Evolutionary conservation across 345 rosid species (phyloP).

Genomic region (Litchi chinensis): DNA sequence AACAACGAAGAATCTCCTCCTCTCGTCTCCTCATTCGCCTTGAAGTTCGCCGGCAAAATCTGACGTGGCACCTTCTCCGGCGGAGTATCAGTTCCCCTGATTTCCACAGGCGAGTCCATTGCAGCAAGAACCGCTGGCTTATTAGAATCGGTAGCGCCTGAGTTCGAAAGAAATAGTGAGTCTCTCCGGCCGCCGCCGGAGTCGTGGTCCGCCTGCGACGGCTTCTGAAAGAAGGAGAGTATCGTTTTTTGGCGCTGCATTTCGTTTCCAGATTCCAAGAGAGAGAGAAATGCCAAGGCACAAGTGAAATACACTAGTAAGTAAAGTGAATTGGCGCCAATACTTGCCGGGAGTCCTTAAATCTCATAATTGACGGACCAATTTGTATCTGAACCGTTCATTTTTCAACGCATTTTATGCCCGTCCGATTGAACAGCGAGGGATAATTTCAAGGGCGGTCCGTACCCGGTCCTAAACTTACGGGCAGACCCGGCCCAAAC

Average conservation of each 20-base stretch:
- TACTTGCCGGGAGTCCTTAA: slow-evolving; percentile 9
- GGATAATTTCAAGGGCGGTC: no score
- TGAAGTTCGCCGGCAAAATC: slow-evolving; percentile 47
- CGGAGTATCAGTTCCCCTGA: slow-evolving; percentile 78
- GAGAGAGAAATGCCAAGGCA: slow-evolving; percentile 5
- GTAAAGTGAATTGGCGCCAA: slow-evolving; percentile 49
- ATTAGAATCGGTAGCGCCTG: slow-evolving; percentile 10
- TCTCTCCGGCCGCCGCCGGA: slow-evolving; percentile 30
- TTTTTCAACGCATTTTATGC: neutral
- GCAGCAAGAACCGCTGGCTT: slow-evolving; percentile 21
- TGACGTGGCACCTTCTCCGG: slow-evolving; percentile 91
- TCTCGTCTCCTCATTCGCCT: slow-evolving; percentile 28
- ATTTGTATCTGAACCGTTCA: slow-evolving; percentile 10
- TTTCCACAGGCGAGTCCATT: slow-evolving; percentile 42
- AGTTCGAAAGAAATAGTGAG: slow-evolving; percentile 22
- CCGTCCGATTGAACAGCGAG: neutral
- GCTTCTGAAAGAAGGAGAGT: slow-evolving; percentile 68
- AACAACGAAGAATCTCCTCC: slow-evolving; percentile 55
- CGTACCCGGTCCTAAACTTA: no score
- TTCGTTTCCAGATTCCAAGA: slow-evolving; percentile 40
- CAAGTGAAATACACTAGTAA: neutral
- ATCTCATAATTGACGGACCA: slow-evolving; percentile 15
- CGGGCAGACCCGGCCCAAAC: neutral
- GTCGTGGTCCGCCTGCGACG: slow-evolving; percentile 43
- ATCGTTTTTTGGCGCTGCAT: slow-evolving; percentile 90